A percentile compares a stretch with the other conserved stretches of the same genome.
These are phyloP conservation scores for Neurospora cerealis DNA, from an alignment of 495 filamentous ascomycete species.

Conservation along the genomic window DNA sequence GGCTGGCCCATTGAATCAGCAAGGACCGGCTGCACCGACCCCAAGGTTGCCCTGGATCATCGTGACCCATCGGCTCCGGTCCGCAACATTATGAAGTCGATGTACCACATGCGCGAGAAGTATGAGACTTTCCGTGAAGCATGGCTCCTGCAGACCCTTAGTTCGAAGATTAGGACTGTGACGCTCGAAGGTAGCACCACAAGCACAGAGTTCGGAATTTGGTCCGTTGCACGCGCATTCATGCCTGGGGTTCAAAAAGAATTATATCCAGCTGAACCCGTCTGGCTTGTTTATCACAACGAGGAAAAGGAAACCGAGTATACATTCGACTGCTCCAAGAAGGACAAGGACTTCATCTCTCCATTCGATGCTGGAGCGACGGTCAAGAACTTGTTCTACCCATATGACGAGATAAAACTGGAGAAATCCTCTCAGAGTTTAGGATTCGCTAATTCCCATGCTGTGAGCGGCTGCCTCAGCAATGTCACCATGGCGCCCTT, in stretches of 20 bases:
- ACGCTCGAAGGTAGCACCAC: conserved; percentile 29
- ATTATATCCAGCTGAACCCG: conserved; percentile 48
- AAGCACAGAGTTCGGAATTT: conserved; percentile 55
- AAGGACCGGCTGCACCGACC: conserved; percentile 52
- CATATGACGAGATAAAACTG: conserved; percentile 51
- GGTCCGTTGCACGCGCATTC: conserved; percentile 24
- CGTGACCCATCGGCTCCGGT: conserved; percentile 34
- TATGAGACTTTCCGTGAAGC: conserved; percentile 50
- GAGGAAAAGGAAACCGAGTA: conserved; percentile 50
- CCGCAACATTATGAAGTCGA: conserved; percentile 52
- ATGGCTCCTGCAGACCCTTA: conserved; percentile 38
- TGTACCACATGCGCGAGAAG: conserved; percentile 51
- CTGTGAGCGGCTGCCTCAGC: conserved; percentile 46
- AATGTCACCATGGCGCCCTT: conserved; percentile 44
- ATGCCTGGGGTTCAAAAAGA: conserved; percentile 44
- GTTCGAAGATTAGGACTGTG: not conserved
- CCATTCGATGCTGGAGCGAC: conserved; percentile 46
- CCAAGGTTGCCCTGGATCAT: conserved; percentile 58
- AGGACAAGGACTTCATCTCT: conserved; percentile 40
- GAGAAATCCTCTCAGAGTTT: conserved; percentile 15
- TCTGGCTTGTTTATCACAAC: conserved; percentile 60
- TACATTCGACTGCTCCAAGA: conserved; percentile 46
- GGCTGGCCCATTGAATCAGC: conserved; percentile 47
- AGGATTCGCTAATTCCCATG: conserved; percentile 6
- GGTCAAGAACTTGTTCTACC: conserved; percentile 60